Evolutionary conservation across 495 filamentous ascomycete species (phyloP).

Genomic region (Aspergillus cristatus): DNA sequence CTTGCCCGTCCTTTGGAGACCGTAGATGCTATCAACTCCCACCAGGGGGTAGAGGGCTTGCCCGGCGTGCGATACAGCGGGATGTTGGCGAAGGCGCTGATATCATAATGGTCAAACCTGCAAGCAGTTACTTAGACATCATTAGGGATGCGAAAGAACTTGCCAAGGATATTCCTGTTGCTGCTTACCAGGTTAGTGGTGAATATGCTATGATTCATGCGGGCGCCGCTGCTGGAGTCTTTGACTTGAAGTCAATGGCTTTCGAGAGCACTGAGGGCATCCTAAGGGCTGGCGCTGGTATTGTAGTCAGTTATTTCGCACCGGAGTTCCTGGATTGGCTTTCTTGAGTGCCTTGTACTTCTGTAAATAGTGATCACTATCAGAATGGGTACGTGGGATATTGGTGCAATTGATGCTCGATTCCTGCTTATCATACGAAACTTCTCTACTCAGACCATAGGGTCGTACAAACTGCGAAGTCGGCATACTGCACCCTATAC

Average conservation of each 20-base stretch:
- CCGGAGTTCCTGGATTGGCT: constrained; percentile 91
- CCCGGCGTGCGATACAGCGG: constrained; percentile 78
- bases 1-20: constrained; percentile 86
- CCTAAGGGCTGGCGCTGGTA: constrained; percentile 81
- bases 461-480: no score
- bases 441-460: no score
- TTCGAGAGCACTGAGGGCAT: constrained; percentile 92
- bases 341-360: constrained; percentile 1
- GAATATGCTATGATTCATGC: constrained; percentile 99
- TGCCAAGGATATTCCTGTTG: constrained; percentile 79
- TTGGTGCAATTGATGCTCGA: no score
- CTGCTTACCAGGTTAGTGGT: constrained; percentile 93
- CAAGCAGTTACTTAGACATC: constrained; percentile 88
- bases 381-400: no score
- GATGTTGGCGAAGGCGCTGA: constrained; percentile 92
- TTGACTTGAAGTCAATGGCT: constrained; percentile 90
- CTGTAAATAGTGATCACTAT: no score
- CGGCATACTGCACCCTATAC: no score
- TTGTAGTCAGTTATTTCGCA: constrained; percentile 88
- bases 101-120: constrained; percentile 98
- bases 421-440: no score
- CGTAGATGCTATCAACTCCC: constrained; percentile 94
- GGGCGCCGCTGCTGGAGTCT: constrained; percentile 92
- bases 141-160: constrained; percentile 93
- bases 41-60: constrained; percentile 84